phyloP scores from a whole-genome alignment of 257 asterid genomes.

The Solanum ossicruentum region DNA sequence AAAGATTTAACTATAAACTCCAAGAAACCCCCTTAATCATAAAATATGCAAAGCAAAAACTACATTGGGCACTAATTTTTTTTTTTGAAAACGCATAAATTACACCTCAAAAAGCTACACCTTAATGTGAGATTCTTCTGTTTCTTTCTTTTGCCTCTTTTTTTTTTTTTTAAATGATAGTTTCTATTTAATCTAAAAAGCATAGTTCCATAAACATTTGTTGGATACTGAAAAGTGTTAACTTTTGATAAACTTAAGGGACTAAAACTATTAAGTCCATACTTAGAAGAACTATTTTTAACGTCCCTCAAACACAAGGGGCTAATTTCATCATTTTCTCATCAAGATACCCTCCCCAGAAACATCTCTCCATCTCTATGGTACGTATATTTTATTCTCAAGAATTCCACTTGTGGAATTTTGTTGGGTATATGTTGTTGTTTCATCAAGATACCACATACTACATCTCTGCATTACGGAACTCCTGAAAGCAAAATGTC shows the following conservation, averaged over 20 bases:
- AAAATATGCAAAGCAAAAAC: neutral
- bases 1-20: neutral
- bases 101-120: neutral
- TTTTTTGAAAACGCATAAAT: neutral
- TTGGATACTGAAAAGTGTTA: neutral
- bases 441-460: neutral
- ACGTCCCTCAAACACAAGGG: neutral
- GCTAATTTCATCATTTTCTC: no score
- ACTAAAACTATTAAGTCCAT: neutral
- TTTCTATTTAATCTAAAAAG: no score
- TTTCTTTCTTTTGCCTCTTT: neutral
- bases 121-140: neutral
- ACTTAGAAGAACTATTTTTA: neutral
- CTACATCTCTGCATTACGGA: neutral
- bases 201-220: neutral
- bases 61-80: neutral
- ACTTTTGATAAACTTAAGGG: no score
- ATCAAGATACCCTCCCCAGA: no score
- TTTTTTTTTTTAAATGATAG: no score
- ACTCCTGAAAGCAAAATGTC: neutral
- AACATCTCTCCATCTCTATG: no score
- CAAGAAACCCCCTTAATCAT: neutral
- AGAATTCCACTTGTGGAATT: no score
- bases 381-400: no score
- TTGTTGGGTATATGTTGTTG: no score